Percentiles rank a stretch among this genome's conserved stretches.
Conservation (phyloP, 2,329 filamentous ascomycete species). For the Penicillium sp. region DNA sequence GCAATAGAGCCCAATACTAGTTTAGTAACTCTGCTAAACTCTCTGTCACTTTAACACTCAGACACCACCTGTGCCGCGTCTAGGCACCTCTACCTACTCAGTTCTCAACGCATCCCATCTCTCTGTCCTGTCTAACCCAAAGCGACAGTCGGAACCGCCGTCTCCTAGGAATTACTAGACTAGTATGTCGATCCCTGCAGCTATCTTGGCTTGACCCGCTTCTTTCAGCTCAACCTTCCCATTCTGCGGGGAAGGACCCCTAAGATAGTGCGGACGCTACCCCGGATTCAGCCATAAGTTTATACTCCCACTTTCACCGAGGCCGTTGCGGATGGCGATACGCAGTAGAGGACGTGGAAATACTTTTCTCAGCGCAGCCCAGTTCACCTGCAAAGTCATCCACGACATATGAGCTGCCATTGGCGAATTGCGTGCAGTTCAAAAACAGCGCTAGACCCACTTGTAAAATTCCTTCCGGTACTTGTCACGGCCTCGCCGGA, state of each 20-base stretch:
- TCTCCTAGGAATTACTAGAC: background rate
- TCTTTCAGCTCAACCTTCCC: background rate
- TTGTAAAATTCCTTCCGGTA: conserved; percentile 5
- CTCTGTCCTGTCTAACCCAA: background rate
- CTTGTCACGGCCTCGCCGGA: conserved; percentile 14
- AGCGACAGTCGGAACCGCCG: conserved; percentile 1
- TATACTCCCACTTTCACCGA: no score
- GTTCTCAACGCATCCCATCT: background rate
- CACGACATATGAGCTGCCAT: background rate
- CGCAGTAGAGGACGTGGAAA: background rate
- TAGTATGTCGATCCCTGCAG: background rate
- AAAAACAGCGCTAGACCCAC: conserved; percentile 11
- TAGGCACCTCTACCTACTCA: no score
- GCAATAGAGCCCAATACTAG: background rate
- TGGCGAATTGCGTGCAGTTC: conserved; percentile 15
- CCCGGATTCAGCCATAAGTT: no score
- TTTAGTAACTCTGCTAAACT: background rate
- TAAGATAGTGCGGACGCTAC: background rate
- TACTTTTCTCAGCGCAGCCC: background rate
- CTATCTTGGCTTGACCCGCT: background rate
- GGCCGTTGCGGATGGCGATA: no score
- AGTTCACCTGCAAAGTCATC: background rate
- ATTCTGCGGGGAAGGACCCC: background rate
- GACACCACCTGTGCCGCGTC: background rate
- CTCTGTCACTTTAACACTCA: background rate